Evolutionary conservation across 73 alveolate species (phyloP).

Genomic region (Tetrahymena elliotti): DNA sequence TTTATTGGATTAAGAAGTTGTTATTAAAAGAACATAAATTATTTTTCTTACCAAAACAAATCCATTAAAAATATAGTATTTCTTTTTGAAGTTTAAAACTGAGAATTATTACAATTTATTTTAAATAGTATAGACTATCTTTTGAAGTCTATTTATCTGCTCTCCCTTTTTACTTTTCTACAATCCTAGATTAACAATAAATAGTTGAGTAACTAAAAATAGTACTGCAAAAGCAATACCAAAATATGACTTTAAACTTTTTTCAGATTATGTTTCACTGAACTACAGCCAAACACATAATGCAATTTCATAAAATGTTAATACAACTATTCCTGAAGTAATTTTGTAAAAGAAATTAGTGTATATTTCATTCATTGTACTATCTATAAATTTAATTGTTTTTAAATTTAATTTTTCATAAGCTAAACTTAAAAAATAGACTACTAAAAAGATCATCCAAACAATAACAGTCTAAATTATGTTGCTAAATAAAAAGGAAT

Average conservation of each 20-base stretch:
- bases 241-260: not conserved
- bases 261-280: not conserved
- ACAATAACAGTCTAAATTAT: not conserved
- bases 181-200: not conserved
- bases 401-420: not conserved
- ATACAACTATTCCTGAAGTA: not conserved
- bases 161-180: not conserved
- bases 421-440: not conserved
- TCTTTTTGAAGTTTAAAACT: not conserved
- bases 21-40: not conserved
- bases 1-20: not conserved
- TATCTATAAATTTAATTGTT: not conserved
- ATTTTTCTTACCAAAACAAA: not conserved
- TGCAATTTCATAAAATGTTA: not conserved
- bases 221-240: not conserved
- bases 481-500: not conserved
- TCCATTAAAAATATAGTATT: not conserved
- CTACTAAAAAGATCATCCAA: not conserved
- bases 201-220: not conserved
- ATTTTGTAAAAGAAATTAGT: not conserved
- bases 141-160: not conserved
- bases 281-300: not conserved
- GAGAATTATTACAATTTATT: not conserved
- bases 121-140: not conserved
- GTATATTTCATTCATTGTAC: not conserved